Evolutionary conservation across 1,284 basidiomycete species (phyloP), one percentile per base, ranked within the genome.

Genomic region (Takashimella koratensis): DNA sequence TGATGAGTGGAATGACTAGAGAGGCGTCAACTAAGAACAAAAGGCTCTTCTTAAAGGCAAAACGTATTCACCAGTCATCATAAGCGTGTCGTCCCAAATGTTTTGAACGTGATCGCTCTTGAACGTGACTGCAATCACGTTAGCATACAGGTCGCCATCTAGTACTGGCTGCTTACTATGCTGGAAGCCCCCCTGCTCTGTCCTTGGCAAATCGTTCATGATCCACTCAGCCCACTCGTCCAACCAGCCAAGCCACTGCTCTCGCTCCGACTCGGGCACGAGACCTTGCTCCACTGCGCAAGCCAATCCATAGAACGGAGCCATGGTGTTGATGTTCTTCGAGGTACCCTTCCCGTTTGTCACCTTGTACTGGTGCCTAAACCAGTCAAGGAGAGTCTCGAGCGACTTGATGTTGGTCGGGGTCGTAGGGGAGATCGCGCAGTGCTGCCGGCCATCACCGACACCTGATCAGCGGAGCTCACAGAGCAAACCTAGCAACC

Each of bases 241-340:
- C 5, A 83, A 23, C 53, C 53, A 54, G 4, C 23, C 50, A 2
- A 21, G 26, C 58, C 56, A 60, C 6, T 45, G 44, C 30, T 36
- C 30, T 16, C 30, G 8, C 16, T 36, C 30, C 30, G 12, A 25
- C 4, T 50, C 49, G 5, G 23, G 11, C 19, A 51, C 45, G 10
- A 23, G 21, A 4, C 54, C 54, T 25, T 53, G 54, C 5, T 39
- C 22, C 3, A 56, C 19, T n/a, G 82, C 66, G 61, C 80, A 81
- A 2, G 82, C 81, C 11, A 81, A 79, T 6, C 81, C 80, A 19
- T 83, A 73, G 23, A 84, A 71, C 0, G 81, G 80, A 3, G 82
- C 79, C 81, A 83, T 82, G 2, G 82, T 83, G 65, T 83, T 83
- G 56, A 84, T 81, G 63, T 84, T 84, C 77, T 83, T 83, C 10